Conservation (phyloP, 805 yeast species). For the Saccharomycopsis fibuligera region DNA sequence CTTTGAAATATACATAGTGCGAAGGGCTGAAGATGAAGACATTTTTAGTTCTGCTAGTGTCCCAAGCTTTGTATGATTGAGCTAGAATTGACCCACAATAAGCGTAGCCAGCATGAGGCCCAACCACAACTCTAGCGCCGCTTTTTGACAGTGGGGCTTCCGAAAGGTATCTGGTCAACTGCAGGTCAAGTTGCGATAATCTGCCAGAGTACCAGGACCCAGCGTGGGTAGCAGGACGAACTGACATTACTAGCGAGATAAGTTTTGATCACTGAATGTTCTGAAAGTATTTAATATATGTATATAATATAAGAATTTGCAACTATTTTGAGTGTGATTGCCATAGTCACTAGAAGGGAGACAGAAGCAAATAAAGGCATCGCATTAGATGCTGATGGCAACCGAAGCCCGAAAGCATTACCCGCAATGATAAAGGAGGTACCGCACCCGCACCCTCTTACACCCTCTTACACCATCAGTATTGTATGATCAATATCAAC, state of each 20-base stretch:
- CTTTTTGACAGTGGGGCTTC: slow-evolving; percentile 27
- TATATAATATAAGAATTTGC: too few species aligned
- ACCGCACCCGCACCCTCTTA: too few species aligned
- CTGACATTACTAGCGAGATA: slow-evolving; percentile 15
- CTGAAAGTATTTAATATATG: too few species aligned
- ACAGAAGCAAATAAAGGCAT: too few species aligned
- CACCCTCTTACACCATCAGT: too few species aligned
- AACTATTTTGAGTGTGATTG: too few species aligned
- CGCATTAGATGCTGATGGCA: too few species aligned
- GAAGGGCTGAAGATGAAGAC: slow-evolving; percentile 88
- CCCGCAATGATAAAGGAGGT: too few species aligned
- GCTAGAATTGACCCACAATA: slow-evolving; percentile 78
- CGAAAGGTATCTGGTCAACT: slow-evolving; percentile 44
- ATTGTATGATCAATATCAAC: too few species aligned
- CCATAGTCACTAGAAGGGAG: too few species aligned
- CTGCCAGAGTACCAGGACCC: slow-evolving; percentile 80
- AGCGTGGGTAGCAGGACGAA: slow-evolving; percentile 75
- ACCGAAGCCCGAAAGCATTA: too few species aligned
- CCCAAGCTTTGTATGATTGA: slow-evolving; percentile 69
- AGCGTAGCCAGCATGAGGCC: slow-evolving; percentile 86
- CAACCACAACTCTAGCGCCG: slow-evolving; percentile 48
- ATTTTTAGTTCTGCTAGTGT: slow-evolving; percentile 47
- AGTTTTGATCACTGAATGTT: too few species aligned
- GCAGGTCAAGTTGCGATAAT: slow-evolving; percentile 36
- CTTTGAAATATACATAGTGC: slow-evolving; percentile 76